phyloP scores from a whole-genome alignment of 164 flowering plant genomes.

The Cinnamomum chago region DNA sequence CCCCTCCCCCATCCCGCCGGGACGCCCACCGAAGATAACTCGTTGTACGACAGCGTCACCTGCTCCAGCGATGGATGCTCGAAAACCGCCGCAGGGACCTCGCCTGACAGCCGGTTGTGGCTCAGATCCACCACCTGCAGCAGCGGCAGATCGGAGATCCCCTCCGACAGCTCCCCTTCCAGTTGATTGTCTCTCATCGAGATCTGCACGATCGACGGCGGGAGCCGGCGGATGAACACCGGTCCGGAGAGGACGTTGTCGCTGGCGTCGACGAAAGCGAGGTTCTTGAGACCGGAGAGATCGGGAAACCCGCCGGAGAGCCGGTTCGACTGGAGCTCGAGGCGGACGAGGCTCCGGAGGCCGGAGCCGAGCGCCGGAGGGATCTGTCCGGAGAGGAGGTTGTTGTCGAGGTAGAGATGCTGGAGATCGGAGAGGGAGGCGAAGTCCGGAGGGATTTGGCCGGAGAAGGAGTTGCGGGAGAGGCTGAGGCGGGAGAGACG shows the following conservation, averaged over 20 bases:
- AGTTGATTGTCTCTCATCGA: constrained; percentile 65
- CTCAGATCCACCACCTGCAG: constrained; percentile 82
- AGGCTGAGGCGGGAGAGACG: constrained; percentile 56
- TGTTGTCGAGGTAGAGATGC: constrained; percentile 71
- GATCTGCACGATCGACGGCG: constrained; percentile 50
- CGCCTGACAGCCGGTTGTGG: constrained; percentile 59
- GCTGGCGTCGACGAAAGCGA: constrained; percentile 55
- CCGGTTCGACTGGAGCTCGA: constrained; percentile 66
- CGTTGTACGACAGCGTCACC: constrained; percentile 67
- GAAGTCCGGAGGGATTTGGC: constrained; percentile 59
- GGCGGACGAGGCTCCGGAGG: constrained; percentile 40
- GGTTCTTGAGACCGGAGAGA: constrained; percentile 39
- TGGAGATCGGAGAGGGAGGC: constrained; percentile 46
- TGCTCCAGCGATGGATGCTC: constrained; percentile 76
- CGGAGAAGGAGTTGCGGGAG: constrained; percentile 70
- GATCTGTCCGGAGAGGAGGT: constrained; percentile 47
- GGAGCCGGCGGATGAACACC: constrained; percentile 33
- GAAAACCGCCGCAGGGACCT: constrained; percentile 54
- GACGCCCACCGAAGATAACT: constrained; percentile 34
- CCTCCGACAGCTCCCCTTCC: constrained; percentile 39
- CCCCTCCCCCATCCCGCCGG: constrained; percentile 25
- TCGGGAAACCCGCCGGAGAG: constrained; percentile 61
- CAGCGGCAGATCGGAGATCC: constrained; percentile 6
- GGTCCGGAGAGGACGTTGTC: constrained; percentile 59
- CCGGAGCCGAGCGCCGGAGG: constrained; percentile 39